Base-by-base conservation (phyloP, 257 asterid species). In the Capsicum pubescens region DNA sequence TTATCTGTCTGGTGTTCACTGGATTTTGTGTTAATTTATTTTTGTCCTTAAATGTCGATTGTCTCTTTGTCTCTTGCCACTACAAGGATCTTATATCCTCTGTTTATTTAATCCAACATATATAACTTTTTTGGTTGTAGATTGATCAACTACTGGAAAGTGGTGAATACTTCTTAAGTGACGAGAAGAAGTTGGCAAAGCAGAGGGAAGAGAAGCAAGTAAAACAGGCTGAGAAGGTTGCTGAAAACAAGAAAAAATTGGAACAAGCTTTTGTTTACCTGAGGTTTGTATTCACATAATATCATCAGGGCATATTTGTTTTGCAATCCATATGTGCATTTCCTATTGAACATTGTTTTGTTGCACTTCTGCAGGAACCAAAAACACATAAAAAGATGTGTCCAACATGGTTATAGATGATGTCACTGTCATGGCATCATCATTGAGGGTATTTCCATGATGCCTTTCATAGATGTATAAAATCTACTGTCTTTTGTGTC, bases 201-300 rank as follows among this genome's bases (percentile, higher is more conserved):
- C 91, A 92, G 87, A 94, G 98, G 98, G 90, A 87, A 85, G 99
- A 94, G 78, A 96, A 92, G 90, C 98, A 92, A 91, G 95, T 92
- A 83, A 93, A 96, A 87, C 99, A 96, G 89, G 94, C 92, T 8
- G 93, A 88, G 52, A 96, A 91, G 91, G 87, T 87, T 35, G 92
- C 94, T 72, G 94, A 91, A 90, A 94, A 90, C 86, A 94, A 90
- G 91, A 92, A 82, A 89, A 94, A 86, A 86, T 91, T 98, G 46
- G 98, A 96, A 14, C 95, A 85, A 84, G 93, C 98, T 77, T 96
- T 89, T 88, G 84, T 94, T 88, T 97, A 84, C 99, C 98, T 6
- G 92, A 92, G 98, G 99, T 94, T 87, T 9, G 92, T 61, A 78
- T 77, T 84, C 77, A 32, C 14, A 21, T 21, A 21, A 35, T 42